Conservation (phyloP, 768 basidiomycete genomes). For the Russula foetens region DNA sequence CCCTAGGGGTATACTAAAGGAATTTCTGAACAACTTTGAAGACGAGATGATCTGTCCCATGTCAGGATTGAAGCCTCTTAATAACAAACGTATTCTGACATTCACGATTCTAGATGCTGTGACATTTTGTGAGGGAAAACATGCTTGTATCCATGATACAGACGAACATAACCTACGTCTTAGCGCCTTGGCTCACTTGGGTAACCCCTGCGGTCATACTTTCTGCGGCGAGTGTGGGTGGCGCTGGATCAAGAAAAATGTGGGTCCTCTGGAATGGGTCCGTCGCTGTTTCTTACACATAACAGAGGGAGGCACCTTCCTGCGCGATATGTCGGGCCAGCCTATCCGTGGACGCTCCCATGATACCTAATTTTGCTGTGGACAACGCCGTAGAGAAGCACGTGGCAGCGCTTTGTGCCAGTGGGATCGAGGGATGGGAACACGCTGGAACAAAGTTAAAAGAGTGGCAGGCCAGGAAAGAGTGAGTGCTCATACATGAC, state of each 20-base stretch:
- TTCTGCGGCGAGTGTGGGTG: slow-evolving; percentile 62
- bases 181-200: slow-evolving; percentile 54
- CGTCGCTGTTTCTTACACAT: slow-evolving; percentile 2
- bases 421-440: slow-evolving; percentile 46
- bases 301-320: slow-evolving; percentile 34
- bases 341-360: slow-evolving; percentile 33
- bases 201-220: slow-evolving; percentile 69
- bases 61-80: slow-evolving; percentile 30
- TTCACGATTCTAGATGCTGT: slow-evolving; percentile 43
- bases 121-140: slow-evolving; percentile 50
- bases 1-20: slow-evolving; percentile 22
- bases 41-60: slow-evolving; percentile 65
- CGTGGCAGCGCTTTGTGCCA: slow-evolving; percentile 38
- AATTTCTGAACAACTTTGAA: slow-evolving; percentile 42
- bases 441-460: slow-evolving; percentile 35
- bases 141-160: neutral
- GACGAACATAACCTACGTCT: neutral
- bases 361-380: slow-evolving; percentile 58
- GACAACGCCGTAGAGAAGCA: slow-evolving; percentile 57
- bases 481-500: slow-evolving; percentile 32
- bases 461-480: slow-evolving; percentile 48
- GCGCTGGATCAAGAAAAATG: slow-evolving; percentile 50
- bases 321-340: slow-evolving; percentile 56
- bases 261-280: slow-evolving; percentile 25
- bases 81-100: neutral